A percentile compares a stretch with the other conserved stretches of the same genome.
These are phyloP conservation scores for Geranomyces michiganensis DNA, from an alignment of 192 early-diverging fungal genomes.

Conservation along the genomic window DNA sequence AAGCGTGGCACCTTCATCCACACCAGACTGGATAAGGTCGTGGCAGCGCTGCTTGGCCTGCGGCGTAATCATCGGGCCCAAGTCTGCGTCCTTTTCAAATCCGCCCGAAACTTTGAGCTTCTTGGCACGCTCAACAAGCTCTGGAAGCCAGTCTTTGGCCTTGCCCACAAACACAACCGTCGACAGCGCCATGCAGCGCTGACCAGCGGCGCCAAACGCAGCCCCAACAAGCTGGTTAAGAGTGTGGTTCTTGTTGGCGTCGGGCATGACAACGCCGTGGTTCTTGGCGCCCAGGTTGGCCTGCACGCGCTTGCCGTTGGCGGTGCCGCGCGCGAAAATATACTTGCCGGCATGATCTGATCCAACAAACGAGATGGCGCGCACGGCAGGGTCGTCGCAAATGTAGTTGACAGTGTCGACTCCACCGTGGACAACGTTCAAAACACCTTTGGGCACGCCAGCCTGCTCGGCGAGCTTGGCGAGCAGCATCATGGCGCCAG, in stretches of 20 bases:
- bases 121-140: slow-evolving; percentile 85
- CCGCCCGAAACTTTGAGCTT: slow-evolving; percentile 82
- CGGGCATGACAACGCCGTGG: slow-evolving; percentile 92
- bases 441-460: slow-evolving; percentile 86
- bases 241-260: slow-evolving; percentile 94
- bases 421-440: slow-evolving; percentile 91
- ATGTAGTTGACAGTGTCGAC: slow-evolving; percentile 88
- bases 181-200: slow-evolving; percentile 97
- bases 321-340: slow-evolving; percentile 83
- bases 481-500: slow-evolving; percentile 88
- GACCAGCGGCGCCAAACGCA: slow-evolving; percentile 97
- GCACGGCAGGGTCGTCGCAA: slow-evolving; percentile 80
- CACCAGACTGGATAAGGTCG: slow-evolving; percentile 75
- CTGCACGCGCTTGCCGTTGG: slow-evolving; percentile 94
- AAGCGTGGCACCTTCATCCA: slow-evolving; percentile 84
- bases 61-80: slow-evolving; percentile 88
- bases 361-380: slow-evolving; percentile 95
- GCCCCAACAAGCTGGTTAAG: slow-evolving; percentile 89
- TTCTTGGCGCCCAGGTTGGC: slow-evolving; percentile 98
- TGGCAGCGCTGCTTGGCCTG: slow-evolving; percentile 77
- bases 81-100: slow-evolving; percentile 81
- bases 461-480: slow-evolving; percentile 85
- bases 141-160: slow-evolving; percentile 80
- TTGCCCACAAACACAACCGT: slow-evolving; percentile 90
- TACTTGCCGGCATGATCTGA: slow-evolving; percentile 86